Evolutionary conservation across 495 filamentous ascomycete genomes (phyloP).

Genomic region (Penicillium egyptiacum): DNA sequence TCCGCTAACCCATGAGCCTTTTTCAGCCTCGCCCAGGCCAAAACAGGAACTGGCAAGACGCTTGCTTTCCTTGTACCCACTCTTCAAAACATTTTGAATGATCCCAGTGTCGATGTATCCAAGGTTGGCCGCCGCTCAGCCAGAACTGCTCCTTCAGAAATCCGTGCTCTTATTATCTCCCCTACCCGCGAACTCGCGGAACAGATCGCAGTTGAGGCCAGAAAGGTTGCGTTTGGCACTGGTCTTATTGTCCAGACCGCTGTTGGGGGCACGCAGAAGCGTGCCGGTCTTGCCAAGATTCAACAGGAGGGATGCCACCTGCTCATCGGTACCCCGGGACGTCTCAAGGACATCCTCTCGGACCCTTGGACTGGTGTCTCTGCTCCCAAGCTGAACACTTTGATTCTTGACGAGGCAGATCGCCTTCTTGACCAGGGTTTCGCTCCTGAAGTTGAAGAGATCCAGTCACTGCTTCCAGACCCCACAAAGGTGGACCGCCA

Average conservation of each 20-base stretch:
- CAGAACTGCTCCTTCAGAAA: slow-evolving; percentile 55
- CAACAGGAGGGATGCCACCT: slow-evolving; percentile 79
- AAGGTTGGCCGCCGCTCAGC: slow-evolving; percentile 4
- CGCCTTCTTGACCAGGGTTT: slow-evolving; percentile 90
- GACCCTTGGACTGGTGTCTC: slow-evolving; percentile 64
- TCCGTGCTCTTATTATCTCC: slow-evolving; percentile 87
- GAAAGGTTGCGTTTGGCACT: slow-evolving; percentile 63
- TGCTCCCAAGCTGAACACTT: slow-evolving; percentile 69
- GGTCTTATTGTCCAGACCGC: slow-evolving; percentile 78
- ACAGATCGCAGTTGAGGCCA: slow-evolving; percentile 85
- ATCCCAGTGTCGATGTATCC: slow-evolving; percentile 51
- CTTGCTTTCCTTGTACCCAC: slow-evolving; percentile 78
- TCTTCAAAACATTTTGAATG: slow-evolving; percentile 67
- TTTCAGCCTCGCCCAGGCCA: slow-evolving; percentile 79
- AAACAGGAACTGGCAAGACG: slow-evolving; percentile 87
- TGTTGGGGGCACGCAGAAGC: slow-evolving; percentile 85
- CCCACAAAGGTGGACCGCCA: slow-evolving; percentile 65
- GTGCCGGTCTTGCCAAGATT: slow-evolving; percentile 57
- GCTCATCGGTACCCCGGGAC: slow-evolving; percentile 86
- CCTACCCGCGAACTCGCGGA: slow-evolving; percentile 94
- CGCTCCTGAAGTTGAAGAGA: slow-evolving; percentile 68
- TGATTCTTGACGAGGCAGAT: slow-evolving; percentile 95
- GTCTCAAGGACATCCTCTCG: slow-evolving; percentile 78
- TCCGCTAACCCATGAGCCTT: slow-evolving; percentile 14
- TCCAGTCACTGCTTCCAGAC: slow-evolving; percentile 65